phyloP scores from a whole-genome alignment of 257 asterid genomes.

The Lycium barbarum region DNA sequence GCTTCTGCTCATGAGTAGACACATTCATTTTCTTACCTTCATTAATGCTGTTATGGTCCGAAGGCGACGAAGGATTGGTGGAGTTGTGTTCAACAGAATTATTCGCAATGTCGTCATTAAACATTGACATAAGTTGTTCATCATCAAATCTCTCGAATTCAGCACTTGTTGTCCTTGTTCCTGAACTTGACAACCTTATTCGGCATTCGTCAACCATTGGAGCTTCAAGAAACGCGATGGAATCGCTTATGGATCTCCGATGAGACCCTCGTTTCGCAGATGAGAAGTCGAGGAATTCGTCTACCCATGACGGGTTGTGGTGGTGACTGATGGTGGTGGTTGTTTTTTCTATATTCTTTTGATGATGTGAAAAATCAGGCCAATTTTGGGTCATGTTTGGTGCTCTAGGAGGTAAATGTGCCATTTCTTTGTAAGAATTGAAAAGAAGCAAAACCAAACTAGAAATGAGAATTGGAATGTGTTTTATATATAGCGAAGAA shows the following conservation, averaged over 20 bases:
- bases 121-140: slow-evolving; percentile 90
- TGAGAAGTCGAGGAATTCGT: slow-evolving; percentile 87
- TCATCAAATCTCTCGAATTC: slow-evolving; percentile 82
- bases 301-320: slow-evolving; percentile 62
- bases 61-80: slow-evolving; percentile 79
- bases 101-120: slow-evolving; percentile 53
- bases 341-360: slow-evolving; percentile 29
- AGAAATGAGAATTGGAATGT: slow-evolving; percentile 18
- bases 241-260: slow-evolving; percentile 83
- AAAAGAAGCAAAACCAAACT: not conserved
- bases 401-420: slow-evolving; percentile 86
- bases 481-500: not conserved
- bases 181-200: slow-evolving; percentile 44
- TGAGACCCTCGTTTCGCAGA: slow-evolving; percentile 70
- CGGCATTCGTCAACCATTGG: slow-evolving; percentile 76
- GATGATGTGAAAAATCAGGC: slow-evolving; percentile 57
- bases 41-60: slow-evolving; percentile 74
- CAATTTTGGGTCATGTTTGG: slow-evolving; percentile 70
- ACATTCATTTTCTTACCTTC: slow-evolving; percentile 44
- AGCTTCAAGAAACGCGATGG: slow-evolving; percentile 72
- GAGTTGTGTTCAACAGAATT: slow-evolving; percentile 49
- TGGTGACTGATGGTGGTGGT: not conserved
- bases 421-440: slow-evolving; percentile 45
- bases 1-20: slow-evolving; percentile 36
- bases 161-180: slow-evolving; percentile 1